These are phyloP conservation scores for Mucor circinelloides DNA, from an alignment of 371 early-diverging fungal species.

Conservation along the genomic window DNA sequence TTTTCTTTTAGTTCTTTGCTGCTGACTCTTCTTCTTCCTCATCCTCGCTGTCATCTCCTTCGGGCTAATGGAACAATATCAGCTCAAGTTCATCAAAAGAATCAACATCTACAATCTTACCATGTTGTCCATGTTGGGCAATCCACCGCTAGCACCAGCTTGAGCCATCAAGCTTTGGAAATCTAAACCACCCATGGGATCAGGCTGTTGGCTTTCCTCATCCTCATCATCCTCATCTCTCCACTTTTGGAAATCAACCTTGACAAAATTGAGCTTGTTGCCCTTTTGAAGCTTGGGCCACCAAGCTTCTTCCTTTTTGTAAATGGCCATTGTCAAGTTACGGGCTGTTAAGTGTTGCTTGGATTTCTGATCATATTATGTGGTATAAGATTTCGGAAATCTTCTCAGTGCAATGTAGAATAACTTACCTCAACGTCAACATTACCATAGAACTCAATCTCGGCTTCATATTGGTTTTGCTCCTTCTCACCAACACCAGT, in stretches of 20 bases:
- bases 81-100: not conserved
- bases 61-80: conserved; percentile 19
- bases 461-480: conserved; percentile 73
- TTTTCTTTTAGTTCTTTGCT: conserved; percentile 4
- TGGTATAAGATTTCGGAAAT: not conserved
- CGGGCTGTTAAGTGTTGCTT: conserved; percentile 71
- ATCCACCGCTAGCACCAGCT: conserved; percentile 40
- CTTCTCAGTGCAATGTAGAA: not conserved
- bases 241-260: conserved; percentile 93
- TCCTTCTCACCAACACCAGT: conserved; percentile 63
- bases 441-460: conserved; percentile 73
- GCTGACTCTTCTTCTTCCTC: conserved; percentile 25
- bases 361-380: conserved; percentile 55
- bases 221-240: conserved; percentile 94
- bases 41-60: conserved; percentile 42
- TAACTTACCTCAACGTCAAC: conserved; percentile 72
- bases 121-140: conserved; percentile 58
- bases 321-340: conserved; percentile 62
- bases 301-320: conserved; percentile 74
- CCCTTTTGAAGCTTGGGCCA: conserved; percentile 89
- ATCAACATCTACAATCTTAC: conserved; percentile 3
- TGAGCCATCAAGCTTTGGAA: conserved; percentile 47
- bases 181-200: conserved; percentile 55
- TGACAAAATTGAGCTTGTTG: conserved; percentile 75
- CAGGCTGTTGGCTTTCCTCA: conserved; percentile 54